Evolutionary conservation across 208 protist genomes (phyloP), one percentile per base, ranked within the genome.

Genomic region (Chromosphaera perkinsii): DNA sequence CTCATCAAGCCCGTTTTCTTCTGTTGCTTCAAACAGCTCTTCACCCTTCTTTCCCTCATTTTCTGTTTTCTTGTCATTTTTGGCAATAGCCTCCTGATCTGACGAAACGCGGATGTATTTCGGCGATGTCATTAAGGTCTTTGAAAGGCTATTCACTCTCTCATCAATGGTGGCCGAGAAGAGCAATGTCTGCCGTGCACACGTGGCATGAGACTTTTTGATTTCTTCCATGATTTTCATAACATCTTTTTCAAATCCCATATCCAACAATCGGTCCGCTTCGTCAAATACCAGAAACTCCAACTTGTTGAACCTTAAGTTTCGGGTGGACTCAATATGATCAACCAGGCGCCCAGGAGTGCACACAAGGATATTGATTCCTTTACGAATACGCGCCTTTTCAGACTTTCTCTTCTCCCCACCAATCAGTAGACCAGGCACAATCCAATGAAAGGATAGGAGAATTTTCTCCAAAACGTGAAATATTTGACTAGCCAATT

Each of bases 171-270:
- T n/a, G n/a, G n/a, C n/a, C n/a, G n/a, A n/a, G n/a, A n/a, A n/a
- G n/a, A n/a, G n/a, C n/a, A n/a, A n/a, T n/a, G n/a, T n/a, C n/a
- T n/a, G n/a, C n/a, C n/a, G n/a, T n/a, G n/a, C n/a, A n/a, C n/a
- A n/a, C n/a, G n/a, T n/a, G n/a, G n/a, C n/a, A n/a, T n/a, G n/a
- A n/a, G n/a, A n/a, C n/a, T n/a, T n/a, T n/a, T n/a, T n/a, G n/a
- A n/a, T n/a, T n/a, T n/a, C n/a, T n/a, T n/a, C n/a, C n/a, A n/a
- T n/a, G n/a, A n/a, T n/a, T n/a, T n/a, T n/a, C n/a, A n/a, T n/a
- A n/a, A n/a, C n/a, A n/a, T n/a, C n/a, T n/a, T n/a, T n/a, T 24
- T 85, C 62, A 60, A 91, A 91, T 20, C 88, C 88, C 76, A 91
- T 85, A 47, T 91, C 86, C 9, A 91, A 73, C 62, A 88, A 74